Conservation (phyloP, 108 stramenopile genomes). For the Skeletonema menzelii region DNA sequence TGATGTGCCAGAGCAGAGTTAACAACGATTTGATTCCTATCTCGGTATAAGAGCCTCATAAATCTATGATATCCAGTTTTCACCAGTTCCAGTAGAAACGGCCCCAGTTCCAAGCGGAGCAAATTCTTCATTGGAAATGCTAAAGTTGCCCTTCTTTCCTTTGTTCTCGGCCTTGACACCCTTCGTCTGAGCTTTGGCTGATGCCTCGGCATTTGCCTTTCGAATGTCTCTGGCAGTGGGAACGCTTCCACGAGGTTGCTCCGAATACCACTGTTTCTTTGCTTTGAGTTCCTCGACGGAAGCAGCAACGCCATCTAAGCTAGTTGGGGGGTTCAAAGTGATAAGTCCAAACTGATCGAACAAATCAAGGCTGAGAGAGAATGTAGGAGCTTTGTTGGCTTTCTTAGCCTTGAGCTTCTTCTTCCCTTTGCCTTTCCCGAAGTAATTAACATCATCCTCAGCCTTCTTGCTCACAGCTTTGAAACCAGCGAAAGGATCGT, state of each 20-base stretch:
- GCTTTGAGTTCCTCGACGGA: conserved; percentile 87
- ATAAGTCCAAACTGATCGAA: conserved; percentile 89
- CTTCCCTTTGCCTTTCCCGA: conserved; percentile 70
- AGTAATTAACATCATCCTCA: conserved; percentile 65
- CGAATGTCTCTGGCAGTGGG: conserved; percentile 89
- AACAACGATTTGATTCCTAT: not conserved
- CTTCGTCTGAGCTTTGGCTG: conserved; percentile 44
- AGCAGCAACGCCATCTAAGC: conserved; percentile 66
- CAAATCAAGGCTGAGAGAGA: conserved; percentile 80
- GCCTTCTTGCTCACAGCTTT: conserved; percentile 71
- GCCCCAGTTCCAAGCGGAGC: conserved; percentile 71
- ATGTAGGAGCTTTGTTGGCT: conserved; percentile 49
- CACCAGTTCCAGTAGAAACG: conserved; percentile 18
- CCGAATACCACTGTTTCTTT: conserved; percentile 91
- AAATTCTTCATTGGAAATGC: conserved; percentile 66
- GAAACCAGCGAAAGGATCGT: conserved; percentile 87
- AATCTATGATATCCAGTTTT: not conserved
- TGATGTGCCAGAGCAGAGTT: not conserved
- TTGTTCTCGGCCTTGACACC: conserved; percentile 13
- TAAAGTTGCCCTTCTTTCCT: conserved; percentile 54
- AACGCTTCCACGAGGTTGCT: conserved; percentile 91
- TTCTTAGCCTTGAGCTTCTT: conserved; percentile 74
- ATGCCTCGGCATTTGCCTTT: conserved; percentile 72
- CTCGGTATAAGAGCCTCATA: not conserved
- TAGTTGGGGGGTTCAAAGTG: conserved; percentile 77